Percentiles rank a stretch among this genome's conserved stretches.
These are phyloP conservation scores for Pseudogymnoascus sp. DNA, from an alignment of 2,329 filamentous ascomycete species.

Conservation along the genomic window DNA sequence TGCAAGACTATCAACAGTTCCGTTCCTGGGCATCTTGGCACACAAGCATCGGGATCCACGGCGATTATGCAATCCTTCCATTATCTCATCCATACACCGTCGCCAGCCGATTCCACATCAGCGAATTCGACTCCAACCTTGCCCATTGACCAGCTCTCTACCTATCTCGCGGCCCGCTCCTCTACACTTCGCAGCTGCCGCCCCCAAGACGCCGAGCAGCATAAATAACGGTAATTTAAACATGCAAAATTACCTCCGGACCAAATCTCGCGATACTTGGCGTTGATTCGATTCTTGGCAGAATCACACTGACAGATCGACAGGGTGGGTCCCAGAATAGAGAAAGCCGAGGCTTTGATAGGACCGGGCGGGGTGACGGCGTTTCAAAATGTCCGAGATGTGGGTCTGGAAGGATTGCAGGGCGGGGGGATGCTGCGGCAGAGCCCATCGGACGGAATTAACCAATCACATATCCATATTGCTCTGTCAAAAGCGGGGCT, in stretches of 20 bases:
- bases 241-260: background rate
- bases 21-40: background rate
- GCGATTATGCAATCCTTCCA: background rate
- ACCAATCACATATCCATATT: background rate
- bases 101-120: background rate
- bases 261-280: background rate
- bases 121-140: background rate
- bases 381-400: conserved; percentile 2
- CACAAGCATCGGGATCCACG: background rate
- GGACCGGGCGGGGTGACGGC: background rate
- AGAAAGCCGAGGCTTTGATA: background rate
- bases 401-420: background rate
- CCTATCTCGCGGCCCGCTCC: background rate
- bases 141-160: background rate
- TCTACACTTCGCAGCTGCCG: background rate
- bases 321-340: background rate
- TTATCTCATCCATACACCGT: background rate
- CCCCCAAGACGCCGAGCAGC: background rate
- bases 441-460: background rate
- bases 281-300: background rate
- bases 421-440: background rate
- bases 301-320: background rate
- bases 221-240: background rate
- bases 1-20: background rate
- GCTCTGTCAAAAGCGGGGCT: background rate